Conservation (phyloP, 441 rosid genomes). For the Theobroma grandiflorum region DNA sequence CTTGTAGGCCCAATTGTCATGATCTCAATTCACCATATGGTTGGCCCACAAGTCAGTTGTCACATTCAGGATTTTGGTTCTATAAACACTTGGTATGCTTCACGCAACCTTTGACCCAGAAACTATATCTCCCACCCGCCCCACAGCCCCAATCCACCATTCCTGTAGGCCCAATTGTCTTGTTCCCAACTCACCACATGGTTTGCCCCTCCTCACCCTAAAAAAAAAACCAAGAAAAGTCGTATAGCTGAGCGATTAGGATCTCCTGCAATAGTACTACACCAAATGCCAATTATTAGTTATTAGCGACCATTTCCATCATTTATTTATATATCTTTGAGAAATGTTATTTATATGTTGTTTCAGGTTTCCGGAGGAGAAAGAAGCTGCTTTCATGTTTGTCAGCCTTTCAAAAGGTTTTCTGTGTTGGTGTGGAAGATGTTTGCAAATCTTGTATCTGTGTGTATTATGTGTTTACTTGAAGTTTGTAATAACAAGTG, state of each 20-base stretch:
- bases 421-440: not conserved
- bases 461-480: not conserved
- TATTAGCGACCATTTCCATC: not conserved
- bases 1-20: not conserved
- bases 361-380: constrained; percentile 2
- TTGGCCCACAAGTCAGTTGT: not conserved
- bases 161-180: not conserved
- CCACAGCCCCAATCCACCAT: not conserved
- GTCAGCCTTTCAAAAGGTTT: not conserved
- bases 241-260: too few relatives aligned
- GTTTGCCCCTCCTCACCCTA: not conserved
- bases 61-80: not conserved
- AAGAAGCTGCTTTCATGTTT: not conserved
- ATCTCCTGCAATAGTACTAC: too few relatives aligned
- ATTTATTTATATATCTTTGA: not conserved
- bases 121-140: not conserved
- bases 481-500: not conserved
- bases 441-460: not conserved
- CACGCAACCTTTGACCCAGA: not conserved
- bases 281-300: not conserved
- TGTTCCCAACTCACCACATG: not conserved
- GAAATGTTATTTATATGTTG: not conserved
- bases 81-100: too few relatives aligned
- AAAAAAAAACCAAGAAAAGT: too few relatives aligned
- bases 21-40: not conserved